Evolutionary conservation across 2,329 filamentous ascomycete species (phyloP), one percentile per base, ranked within the genome.

Genomic region (Colletotrichum kahawae): DNA sequence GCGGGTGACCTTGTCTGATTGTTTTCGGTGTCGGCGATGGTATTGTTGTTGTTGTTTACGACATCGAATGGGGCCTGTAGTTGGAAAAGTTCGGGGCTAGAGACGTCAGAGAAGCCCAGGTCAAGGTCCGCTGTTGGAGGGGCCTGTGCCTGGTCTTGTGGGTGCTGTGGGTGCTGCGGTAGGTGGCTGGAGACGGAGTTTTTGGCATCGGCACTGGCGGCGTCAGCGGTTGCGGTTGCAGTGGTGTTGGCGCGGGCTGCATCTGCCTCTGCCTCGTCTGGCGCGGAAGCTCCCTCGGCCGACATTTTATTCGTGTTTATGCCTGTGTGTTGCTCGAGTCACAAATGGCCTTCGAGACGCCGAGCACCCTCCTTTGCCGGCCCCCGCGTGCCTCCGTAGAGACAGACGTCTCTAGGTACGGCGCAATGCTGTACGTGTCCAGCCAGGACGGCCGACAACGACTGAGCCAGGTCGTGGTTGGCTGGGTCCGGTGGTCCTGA

Each of bases 21-120:
- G 76, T 74, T 73, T 63, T 69, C 73, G 79, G 70, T 71, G 75
- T 71, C 72, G 72, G 74, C 67, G 78, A 77, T 72, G 77, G 75
- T 79, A 74, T 71, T 78, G 77, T 76, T 74, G 77, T 76, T 74
- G 76, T 78, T 74, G 76, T 74, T 68, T 75, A 76, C 65, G 69
- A 67, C 60, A 31, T 65, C 54, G 64, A 74, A 57, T 21, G 70
- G 68, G 63, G 73, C 69, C 29, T 71, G 80, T 73, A 87, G 84
- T 76, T 83, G 83, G 75, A 82, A 81, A 77, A 86, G 80, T 78
- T 87, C 83, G 54, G 63, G 73, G 79, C 79, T 81, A 70, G 85
- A 82, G 64, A 87, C 79, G 78, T 88, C 85, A 77, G 85, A 81
- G 80, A 87, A 85, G 77, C 82, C 84, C 77, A 87, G 77, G 79